Percentiles rank a stretch among this genome's conserved stretches.
These are phyloP conservation scores for Floccularia luteovirens DNA, from an alignment of 768 basidiomycete genomes.

Conservation along the genomic window DNA sequence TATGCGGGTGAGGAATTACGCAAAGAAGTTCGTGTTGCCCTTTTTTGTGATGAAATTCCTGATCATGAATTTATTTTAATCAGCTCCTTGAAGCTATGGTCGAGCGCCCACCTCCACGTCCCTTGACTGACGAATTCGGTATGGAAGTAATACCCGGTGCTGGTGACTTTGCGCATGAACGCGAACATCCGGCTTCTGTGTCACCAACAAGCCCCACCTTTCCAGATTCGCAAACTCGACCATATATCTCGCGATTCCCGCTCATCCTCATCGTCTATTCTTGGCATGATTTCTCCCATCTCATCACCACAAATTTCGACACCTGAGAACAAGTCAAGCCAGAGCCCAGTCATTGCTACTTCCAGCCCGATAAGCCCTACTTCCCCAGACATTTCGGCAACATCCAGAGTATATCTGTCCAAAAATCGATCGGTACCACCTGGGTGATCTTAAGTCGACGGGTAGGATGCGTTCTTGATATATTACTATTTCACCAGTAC, in stretches of 20 bases:
- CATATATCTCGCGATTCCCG: slow-evolving; percentile 54
- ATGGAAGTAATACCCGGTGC: slow-evolving; percentile 24
- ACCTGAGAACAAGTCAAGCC: slow-evolving; percentile 10
- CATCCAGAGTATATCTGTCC: slow-evolving; percentile 14
- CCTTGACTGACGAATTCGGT: slow-evolving; percentile 56
- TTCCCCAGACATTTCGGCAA: slow-evolving; percentile 1
- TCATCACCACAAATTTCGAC: slow-evolving; percentile 10
- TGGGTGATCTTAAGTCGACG: no score
- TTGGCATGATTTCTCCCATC: slow-evolving; percentile 29
- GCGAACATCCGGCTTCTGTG: slow-evolving; percentile 10
- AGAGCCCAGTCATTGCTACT: slow-evolving; percentile 8
- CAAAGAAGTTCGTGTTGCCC: slow-evolving; percentile 47
- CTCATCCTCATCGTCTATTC: slow-evolving; percentile 37
- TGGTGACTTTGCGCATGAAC: slow-evolving; percentile 8
- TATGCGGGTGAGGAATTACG: slow-evolving; percentile 86
- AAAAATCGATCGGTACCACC: slow-evolving; percentile 17
- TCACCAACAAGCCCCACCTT: slow-evolving; percentile 21
- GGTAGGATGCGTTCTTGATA: no score
- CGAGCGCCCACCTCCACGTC: slow-evolving; percentile 74
- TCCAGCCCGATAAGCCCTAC: slow-evolving; percentile 11
- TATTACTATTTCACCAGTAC: no score
- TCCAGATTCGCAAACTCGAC: slow-evolving; percentile 42
- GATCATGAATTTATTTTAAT: slow-evolving; percentile 1
- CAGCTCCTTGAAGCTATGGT: slow-evolving; percentile 84
- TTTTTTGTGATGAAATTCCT: background rate